Conservation (phyloP, 768 basidiomycete genomes). For the Filobasidium wieringae region DNA sequence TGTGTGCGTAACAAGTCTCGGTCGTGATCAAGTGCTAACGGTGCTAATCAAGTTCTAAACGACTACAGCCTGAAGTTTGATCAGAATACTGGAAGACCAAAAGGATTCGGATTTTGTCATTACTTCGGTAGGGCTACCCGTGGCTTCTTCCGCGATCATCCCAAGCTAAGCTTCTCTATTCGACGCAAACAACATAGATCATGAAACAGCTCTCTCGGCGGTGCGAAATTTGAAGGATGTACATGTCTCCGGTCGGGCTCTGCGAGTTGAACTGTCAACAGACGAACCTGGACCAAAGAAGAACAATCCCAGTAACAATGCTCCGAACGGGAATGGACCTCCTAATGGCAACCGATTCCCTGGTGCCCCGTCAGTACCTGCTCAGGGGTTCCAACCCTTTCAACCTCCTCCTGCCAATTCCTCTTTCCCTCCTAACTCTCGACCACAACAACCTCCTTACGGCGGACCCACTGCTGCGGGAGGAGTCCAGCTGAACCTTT, state of each 20-base stretch:
- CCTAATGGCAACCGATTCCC: too few relatives aligned
- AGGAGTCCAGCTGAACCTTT: conserved; percentile 43
- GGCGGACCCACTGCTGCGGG: not conserved
- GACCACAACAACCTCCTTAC: conserved; percentile 3
- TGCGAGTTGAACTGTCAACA: conserved; percentile 68
- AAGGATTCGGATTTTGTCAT: conserved; percentile 39
- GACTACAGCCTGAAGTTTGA: conserved; percentile 36
- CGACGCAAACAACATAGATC: conserved; percentile 47
- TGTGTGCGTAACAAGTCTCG: conserved; percentile 24
- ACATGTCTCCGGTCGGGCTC: conserved; percentile 79
- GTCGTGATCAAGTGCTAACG: not conserved
- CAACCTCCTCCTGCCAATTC: not conserved
- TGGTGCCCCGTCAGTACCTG: not conserved
- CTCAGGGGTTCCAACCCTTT: conserved; percentile 1
- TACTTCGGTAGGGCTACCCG: conserved; percentile 30
- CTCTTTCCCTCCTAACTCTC: conserved; percentile 3
- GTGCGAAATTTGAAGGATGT: conserved; percentile 90
- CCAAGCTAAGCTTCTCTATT: not conserved
- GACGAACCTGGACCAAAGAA: conserved; percentile 23
- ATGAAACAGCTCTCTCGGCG: conserved; percentile 88
- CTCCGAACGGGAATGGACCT: not conserved
- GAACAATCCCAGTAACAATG: not conserved
- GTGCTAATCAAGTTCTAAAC: not conserved
- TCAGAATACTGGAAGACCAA: conserved; percentile 34
- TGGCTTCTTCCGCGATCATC: not conserved